phyloP scores from a whole-genome alignment of 2,329 filamentous ascomycete species.

The Hypoxylon sp. region DNA sequence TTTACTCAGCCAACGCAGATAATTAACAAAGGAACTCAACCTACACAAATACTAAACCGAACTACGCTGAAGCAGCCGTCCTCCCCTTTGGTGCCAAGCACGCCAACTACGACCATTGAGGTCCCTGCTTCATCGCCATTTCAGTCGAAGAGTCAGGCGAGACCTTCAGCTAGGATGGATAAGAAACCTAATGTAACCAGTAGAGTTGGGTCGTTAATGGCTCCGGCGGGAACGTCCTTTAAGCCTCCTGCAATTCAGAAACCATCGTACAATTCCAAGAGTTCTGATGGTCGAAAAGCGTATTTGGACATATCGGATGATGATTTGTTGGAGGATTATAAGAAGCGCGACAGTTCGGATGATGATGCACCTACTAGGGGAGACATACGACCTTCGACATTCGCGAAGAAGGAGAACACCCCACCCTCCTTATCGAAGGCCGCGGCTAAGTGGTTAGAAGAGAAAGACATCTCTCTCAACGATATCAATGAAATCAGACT shows the following conservation, averaged over 20 bases:
- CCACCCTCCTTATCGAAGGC: conserved; percentile 32
- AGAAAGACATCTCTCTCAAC: conserved; percentile 48
- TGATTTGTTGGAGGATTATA: conserved; percentile 54
- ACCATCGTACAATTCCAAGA: conserved; percentile 52
- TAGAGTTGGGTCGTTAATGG: conserved; percentile 74
- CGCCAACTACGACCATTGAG: conserved; percentile 71
- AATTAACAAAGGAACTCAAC: conserved; percentile 60
- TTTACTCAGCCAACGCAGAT: conserved; percentile 68
- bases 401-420: conserved; percentile 47
- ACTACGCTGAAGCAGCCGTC: conserved; percentile 54
- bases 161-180: conserved; percentile 28
- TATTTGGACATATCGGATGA: conserved; percentile 55
- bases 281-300: conserved; percentile 54
- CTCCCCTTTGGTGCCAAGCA: conserved; percentile 58
- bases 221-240: conserved; percentile 81
- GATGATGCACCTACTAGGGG: conserved; percentile 53
- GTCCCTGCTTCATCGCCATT: conserved; percentile 91
- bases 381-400: conserved; percentile 54
- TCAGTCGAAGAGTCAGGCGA: conserved; percentile 58
- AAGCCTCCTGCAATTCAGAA: conserved; percentile 61
- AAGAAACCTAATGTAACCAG: conserved; percentile 49
- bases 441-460: conserved; percentile 31
- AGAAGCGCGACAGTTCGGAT: conserved; percentile 53
- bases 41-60: conserved; percentile 61
- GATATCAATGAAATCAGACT: conserved; percentile 53